Conservation (phyloP, 2,329 filamentous ascomycete genomes). For the Colletotrichum brevisporum region DNA sequence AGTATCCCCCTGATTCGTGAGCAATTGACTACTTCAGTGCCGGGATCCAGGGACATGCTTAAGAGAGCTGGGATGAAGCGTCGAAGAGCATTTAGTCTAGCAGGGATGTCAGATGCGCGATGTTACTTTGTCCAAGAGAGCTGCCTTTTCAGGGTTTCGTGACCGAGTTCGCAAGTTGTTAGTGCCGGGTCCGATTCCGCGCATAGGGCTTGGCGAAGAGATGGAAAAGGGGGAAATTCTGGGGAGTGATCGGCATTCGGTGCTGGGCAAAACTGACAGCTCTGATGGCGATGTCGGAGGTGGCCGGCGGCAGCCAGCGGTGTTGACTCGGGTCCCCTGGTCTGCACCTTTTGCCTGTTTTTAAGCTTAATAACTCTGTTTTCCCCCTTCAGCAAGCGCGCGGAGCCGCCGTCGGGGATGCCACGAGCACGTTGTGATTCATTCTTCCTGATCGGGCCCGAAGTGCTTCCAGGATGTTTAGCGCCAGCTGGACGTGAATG, state of each 20-base stretch:
- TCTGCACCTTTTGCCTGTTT: neutral
- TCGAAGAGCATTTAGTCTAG: neutral
- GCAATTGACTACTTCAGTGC: neutral
- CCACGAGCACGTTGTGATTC: neutral
- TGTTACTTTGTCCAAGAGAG: neutral
- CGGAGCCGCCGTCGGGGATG: slow-evolving; percentile 5
- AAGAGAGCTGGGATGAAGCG: neutral
- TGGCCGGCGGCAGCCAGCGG: neutral
- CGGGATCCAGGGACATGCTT: neutral
- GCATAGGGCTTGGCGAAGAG: slow-evolving; percentile 3
- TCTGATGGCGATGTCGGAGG: slow-evolving; percentile 6
- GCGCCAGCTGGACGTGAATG: neutral
- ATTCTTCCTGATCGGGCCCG: neutral
- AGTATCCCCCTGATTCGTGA: neutral
- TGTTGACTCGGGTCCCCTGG: slow-evolving; percentile 4
- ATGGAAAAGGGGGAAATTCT: neutral
- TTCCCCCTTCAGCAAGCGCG: neutral
- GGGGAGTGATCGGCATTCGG: neutral
- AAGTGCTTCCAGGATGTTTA: neutral
- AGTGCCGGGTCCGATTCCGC: neutral
- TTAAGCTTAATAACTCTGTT: slow-evolving; percentile 9
- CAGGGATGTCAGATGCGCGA: slow-evolving; percentile 1
- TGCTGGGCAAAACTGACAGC: neutral
- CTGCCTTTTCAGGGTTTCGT: neutral
- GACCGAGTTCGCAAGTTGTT: slow-evolving; percentile 4